phyloP scores from a whole-genome alignment of 129 eudicot species.

The Dittrichia graveolens region DNA sequence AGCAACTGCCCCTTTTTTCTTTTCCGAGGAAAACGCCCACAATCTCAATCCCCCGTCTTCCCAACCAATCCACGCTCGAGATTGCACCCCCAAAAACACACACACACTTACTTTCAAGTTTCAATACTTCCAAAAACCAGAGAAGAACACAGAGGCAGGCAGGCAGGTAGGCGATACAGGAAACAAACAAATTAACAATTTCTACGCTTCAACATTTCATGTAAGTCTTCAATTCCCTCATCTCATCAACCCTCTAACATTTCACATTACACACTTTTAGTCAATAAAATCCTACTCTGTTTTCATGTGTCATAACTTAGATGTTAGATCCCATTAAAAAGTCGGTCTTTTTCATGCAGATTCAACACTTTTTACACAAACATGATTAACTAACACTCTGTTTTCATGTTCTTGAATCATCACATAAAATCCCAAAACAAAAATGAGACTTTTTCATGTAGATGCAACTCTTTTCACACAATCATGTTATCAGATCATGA shows the following conservation, averaged over 20 bases:
- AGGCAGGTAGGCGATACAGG: too few species aligned
- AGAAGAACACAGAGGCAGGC: constrained; percentile 22
- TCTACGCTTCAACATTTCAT: constrained; percentile 23
- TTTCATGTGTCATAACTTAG: constrained; percentile 19
- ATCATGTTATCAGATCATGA: constrained; percentile 17
- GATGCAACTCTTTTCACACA: constrained; percentile 11
- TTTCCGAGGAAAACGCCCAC: constrained; percentile 64
- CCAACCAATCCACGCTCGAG: constrained; percentile 16
- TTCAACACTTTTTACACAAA: not conserved
- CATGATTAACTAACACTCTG: not conserved
- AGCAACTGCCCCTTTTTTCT: constrained; percentile 50
- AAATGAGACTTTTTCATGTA: not conserved
- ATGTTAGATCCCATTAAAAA: constrained; percentile 10
- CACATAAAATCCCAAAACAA: not conserved
- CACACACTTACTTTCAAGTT: not conserved
- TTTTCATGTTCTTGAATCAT: too few species aligned
- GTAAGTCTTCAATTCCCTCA: constrained; percentile 18
- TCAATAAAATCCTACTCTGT: constrained; percentile 2
- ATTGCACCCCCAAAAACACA: constrained; percentile 13
- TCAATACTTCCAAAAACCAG: not conserved
- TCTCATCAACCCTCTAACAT: constrained; percentile 20
- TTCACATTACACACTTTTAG: constrained; percentile 12
- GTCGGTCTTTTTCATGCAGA: constrained; percentile 6
- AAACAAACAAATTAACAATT: not conserved
- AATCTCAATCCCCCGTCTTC: constrained; percentile 32